These are phyloP conservation scores for Suzukiozyma palmioleophila DNA, from an alignment of 1,139 yeast species.

Conservation along the genomic window DNA sequence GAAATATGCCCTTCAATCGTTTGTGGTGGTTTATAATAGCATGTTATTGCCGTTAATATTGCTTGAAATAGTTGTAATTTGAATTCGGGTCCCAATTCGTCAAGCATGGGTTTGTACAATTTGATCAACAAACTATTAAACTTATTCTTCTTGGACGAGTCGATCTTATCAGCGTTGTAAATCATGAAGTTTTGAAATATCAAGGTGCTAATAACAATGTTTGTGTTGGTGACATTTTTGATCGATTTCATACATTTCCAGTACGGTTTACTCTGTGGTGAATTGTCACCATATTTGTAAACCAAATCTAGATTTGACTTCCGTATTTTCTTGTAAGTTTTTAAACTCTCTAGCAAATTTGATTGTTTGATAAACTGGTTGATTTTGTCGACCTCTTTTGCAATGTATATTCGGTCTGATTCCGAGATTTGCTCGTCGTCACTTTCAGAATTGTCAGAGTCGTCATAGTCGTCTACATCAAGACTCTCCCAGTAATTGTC, in stretches of 20 bases:
- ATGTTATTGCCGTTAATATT: constrained; percentile 1
- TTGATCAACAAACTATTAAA: constrained; percentile 27
- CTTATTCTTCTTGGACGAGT: constrained; percentile 15
- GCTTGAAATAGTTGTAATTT: constrained; percentile 13
- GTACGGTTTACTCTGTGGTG: constrained; percentile 31
- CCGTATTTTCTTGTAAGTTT: constrained; percentile 35
- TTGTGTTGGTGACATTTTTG: constrained; percentile 5
- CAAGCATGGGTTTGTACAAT: constrained; percentile 30
- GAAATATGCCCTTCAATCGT: not conserved
- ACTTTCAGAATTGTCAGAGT: constrained; percentile 15
- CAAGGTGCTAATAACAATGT: constrained; percentile 13
- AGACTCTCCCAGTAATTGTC: constrained; percentile 67
- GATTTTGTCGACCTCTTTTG: not conserved
- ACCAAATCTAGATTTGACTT: constrained; percentile 39
- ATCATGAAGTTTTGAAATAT: constrained; percentile 25
- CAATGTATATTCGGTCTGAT: constrained; percentile 6
- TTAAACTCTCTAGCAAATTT: constrained; percentile 16
- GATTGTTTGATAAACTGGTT: constrained; percentile 4
- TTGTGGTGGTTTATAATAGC: not conserved
- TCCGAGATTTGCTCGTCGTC: constrained; percentile 9
- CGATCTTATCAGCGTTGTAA: constrained; percentile 20
- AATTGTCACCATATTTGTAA: constrained; percentile 32
- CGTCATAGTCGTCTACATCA: constrained; percentile 19
- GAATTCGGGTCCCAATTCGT: constrained; percentile 23
- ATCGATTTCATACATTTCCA: constrained; percentile 19